phyloP scores from a whole-genome alignment of 2,329 filamentous ascomycete species.

The Hansfordia pulvinata region DNA sequence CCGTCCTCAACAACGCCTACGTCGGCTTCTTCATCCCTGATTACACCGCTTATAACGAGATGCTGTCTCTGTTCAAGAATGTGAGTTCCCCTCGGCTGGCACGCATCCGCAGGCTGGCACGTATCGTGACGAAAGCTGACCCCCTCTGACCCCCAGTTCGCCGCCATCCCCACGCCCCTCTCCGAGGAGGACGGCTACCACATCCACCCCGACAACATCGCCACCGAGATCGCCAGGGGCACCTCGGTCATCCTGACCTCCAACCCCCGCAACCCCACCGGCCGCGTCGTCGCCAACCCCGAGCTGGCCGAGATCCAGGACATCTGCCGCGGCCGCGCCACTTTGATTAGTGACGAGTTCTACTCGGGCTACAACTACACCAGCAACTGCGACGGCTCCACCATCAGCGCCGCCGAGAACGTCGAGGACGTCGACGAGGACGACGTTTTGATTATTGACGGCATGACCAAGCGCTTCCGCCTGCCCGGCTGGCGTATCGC shows the following conservation, averaged over 20 bases:
- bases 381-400: constrained; percentile 76
- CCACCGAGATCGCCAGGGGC: constrained; percentile 77
- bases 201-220: constrained; percentile 86
- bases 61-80: constrained; percentile 90
- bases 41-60: constrained; percentile 96
- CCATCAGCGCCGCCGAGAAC: constrained; percentile 81
- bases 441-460: constrained; percentile 89
- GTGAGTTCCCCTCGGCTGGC: constrained; percentile 34
- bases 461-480: constrained; percentile 91
- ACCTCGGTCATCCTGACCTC: constrained; percentile 85
- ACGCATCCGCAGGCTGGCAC: too few species aligned
- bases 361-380: constrained; percentile 96
- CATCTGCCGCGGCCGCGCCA: constrained; percentile 79
- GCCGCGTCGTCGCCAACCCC: constrained; percentile 71
- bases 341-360: constrained; percentile 92
- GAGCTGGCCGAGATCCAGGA: constrained; percentile 86
- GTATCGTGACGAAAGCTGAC: not conserved
- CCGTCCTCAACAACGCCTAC: constrained; percentile 84
- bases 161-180: constrained; percentile 74
- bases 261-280: constrained; percentile 90
- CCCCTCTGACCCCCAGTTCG: constrained; percentile 42
- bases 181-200: constrained; percentile 80
- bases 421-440: constrained; percentile 81
- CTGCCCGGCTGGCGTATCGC: constrained; percentile 93
- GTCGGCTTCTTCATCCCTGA: constrained; percentile 90